These are phyloP conservation scores for Salix suchowensis DNA, from an alignment of 345 rosid genomes.

Conservation along the genomic window DNA sequence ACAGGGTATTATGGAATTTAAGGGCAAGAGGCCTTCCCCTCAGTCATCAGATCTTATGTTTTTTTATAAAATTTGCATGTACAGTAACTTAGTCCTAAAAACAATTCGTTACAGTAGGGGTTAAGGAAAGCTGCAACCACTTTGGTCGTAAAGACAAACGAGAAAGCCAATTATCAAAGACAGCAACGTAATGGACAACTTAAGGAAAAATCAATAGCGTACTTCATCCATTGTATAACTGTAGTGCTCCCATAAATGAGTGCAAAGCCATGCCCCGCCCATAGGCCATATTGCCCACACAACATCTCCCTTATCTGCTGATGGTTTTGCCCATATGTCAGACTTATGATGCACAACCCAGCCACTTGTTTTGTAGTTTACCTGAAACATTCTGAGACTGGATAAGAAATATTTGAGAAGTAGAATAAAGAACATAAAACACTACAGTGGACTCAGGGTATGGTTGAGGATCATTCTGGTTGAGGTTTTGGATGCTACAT, in stretches of 20 bases:
- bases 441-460: not conserved
- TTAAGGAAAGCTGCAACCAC: not conserved
- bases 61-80: not conserved
- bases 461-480: not conserved
- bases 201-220: slow-evolving; percentile 16
- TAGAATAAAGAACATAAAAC: not conserved
- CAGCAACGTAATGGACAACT: not conserved
- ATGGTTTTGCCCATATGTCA: slow-evolving; percentile 95
- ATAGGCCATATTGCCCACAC: slow-evolving; percentile 90
- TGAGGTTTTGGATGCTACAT: not conserved
- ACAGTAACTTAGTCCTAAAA: not conserved
- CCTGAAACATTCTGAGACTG: slow-evolving; percentile 37
- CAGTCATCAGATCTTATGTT: not conserved
- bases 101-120: not conserved
- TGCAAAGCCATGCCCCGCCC: slow-evolving; percentile 99
- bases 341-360: slow-evolving; percentile 89
- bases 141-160: not conserved
- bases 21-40: not conserved
- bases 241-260: slow-evolving; percentile 96
- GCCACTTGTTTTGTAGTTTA: slow-evolving; percentile 69
- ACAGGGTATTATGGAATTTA: not conserved
- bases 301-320: slow-evolving; percentile 58
- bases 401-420: not conserved
- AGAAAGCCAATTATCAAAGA: not conserved
- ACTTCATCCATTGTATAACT: slow-evolving; percentile 73